Evolutionary conservation across 2,329 filamentous ascomycete species (phyloP).

Genomic region (Purpureocillium lavendulum): DNA sequence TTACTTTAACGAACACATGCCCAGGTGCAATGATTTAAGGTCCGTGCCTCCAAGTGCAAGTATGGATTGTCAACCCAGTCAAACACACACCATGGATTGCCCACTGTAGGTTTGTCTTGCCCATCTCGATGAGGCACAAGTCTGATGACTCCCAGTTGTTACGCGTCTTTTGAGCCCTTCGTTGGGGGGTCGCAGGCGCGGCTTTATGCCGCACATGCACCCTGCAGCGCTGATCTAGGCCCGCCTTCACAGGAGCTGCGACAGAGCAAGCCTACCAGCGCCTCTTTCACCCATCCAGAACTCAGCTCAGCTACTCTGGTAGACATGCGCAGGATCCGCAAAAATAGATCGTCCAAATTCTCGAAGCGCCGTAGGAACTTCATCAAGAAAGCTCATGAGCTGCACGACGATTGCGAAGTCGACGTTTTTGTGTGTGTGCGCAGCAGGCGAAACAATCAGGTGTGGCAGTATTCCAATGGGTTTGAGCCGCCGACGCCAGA

Average conservation of each 20-base stretch:
- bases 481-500: slow-evolving; percentile 1
- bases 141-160: not conserved
- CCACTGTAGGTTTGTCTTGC: too few species aligned
- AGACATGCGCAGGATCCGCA: slow-evolving; percentile 2
- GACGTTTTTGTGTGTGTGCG: slow-evolving; percentile 7
- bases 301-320: not conserved
- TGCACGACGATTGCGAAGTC: slow-evolving; percentile 4
- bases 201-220: too few species aligned
- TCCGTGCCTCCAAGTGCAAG: not conserved
- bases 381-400: slow-evolving; percentile 6
- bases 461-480: slow-evolving; percentile 7
- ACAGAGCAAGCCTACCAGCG: too few species aligned
- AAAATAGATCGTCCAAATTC: slow-evolving; percentile 3
- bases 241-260: too few species aligned
- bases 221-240: too few species aligned
- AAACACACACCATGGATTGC: too few species aligned
- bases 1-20: too few species aligned
- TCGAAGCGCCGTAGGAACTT: slow-evolving; percentile 7
- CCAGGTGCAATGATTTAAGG: too few species aligned
- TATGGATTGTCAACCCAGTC: not conserved
- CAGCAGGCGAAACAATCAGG: slow-evolving; percentile 7
- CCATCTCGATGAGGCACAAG: too few species aligned
- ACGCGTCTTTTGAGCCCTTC: not conserved
- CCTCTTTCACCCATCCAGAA: not conserved
- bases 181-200: not conserved